phyloP scores from a whole-genome alignment of 257 asterid genomes.

The Primulina tabacum region DNA sequence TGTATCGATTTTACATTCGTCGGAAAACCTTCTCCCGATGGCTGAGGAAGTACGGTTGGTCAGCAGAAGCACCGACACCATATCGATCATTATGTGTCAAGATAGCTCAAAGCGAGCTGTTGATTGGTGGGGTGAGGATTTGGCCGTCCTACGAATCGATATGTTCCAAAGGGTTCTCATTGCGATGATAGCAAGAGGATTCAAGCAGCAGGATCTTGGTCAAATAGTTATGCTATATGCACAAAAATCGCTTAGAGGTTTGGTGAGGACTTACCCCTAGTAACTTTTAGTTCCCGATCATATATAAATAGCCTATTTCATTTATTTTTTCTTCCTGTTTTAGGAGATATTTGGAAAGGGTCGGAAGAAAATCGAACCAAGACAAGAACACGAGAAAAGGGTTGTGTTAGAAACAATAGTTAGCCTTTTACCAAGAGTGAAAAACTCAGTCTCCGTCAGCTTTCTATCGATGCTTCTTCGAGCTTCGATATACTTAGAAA shows the following conservation, averaged over 20 bases:
- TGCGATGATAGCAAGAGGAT: constrained; percentile 78
- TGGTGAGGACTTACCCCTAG: constrained; percentile 67
- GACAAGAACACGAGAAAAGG: constrained; percentile 72
- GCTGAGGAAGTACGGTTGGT: constrained; percentile 76
- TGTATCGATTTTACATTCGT: constrained; percentile 56
- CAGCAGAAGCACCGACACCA: constrained; percentile 67
- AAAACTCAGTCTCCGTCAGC: constrained; percentile 69
- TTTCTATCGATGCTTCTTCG: constrained; percentile 83
- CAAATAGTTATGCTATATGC: constrained; percentile 82
- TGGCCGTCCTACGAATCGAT: constrained; percentile 65
- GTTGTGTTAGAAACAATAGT: constrained; percentile 80
- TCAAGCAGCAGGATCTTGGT: constrained; percentile 68
- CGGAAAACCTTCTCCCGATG: constrained; percentile 55
- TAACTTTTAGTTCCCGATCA: constrained; percentile 17
- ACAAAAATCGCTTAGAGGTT: constrained; percentile 85
- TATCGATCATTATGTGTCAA: constrained; percentile 63
- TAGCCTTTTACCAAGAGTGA: constrained; percentile 75
- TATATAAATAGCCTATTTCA: constrained; percentile 10
- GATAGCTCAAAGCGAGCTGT: constrained; percentile 57
- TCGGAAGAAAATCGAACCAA: constrained; percentile 61
- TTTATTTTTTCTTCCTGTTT: constrained; percentile 10
- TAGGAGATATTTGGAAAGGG: constrained; percentile 81
- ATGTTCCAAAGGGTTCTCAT: constrained; percentile 69
- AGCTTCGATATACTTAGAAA: constrained; percentile 70
- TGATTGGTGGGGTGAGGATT: constrained; percentile 92